A percentile compares a stretch with the other conserved stretches of the same genome.
These are phyloP conservation scores for Bonia amplexicaulis DNA, from an alignment of 176 grass and related monocot genomes.

Conservation along the genomic window DNA sequence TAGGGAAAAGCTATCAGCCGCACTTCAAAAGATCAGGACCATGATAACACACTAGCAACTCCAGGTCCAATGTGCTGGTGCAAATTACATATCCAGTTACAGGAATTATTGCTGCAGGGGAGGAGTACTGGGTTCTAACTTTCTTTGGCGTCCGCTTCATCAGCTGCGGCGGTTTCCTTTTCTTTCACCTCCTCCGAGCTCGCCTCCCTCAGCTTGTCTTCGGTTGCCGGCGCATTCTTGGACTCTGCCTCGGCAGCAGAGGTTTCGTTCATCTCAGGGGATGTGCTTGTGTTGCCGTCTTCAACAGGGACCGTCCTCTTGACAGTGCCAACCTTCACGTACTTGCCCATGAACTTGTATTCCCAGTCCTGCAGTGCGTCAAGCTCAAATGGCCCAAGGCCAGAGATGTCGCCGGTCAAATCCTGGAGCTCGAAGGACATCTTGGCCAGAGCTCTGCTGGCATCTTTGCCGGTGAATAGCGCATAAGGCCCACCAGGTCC, in stretches of 20 bases:
- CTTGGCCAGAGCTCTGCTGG: constrained; percentile 80
- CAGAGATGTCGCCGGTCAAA: constrained; percentile 62
- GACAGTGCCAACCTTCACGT: constrained; percentile 79
- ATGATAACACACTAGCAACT: constrained; percentile 11
- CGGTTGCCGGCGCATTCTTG: not conserved
- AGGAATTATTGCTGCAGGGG: constrained; percentile 23
- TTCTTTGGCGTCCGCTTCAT: constrained; percentile 16
- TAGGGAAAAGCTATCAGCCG: too few relatives aligned
- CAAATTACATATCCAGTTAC: constrained; percentile 25
- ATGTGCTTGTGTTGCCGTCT: constrained; percentile 25
- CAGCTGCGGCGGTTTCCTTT: constrained; percentile 12
- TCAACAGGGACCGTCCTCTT: constrained; percentile 45
- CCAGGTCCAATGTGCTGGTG: not conserved
- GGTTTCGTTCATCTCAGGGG: constrained; percentile 28
- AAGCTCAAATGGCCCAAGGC: constrained; percentile 80
- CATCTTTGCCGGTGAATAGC: constrained; percentile 79
- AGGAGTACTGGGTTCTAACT: constrained; percentile 9
- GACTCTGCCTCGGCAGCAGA: not conserved
- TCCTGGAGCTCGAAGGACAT: constrained; percentile 85
- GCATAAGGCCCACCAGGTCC: constrained; percentile 90
- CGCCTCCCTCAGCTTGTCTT: constrained; percentile 17
- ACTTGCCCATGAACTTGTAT: constrained; percentile 95
- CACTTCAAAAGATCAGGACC: too few relatives aligned
- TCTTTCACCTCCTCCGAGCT: constrained; percentile 9
- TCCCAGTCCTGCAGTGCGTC: constrained; percentile 89